Conservation (phyloP, 768 basidiomycete species). For the Lactarius pseudohatsudake region DNA sequence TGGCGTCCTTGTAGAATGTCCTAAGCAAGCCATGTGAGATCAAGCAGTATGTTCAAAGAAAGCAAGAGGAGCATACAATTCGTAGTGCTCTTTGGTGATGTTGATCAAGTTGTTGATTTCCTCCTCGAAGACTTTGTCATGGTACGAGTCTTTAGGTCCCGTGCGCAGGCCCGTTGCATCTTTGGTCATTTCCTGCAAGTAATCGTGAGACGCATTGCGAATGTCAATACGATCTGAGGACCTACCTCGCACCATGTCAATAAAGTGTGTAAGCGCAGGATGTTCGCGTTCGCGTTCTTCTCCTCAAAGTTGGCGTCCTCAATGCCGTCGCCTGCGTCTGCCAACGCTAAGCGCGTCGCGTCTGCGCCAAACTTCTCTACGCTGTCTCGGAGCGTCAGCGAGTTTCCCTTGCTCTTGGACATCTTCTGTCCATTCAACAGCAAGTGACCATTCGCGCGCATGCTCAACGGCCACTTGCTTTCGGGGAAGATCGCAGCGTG, state of each 20-base stretch:
- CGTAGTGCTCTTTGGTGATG: slow-evolving; percentile 77
- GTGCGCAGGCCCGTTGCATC: slow-evolving; percentile 69
- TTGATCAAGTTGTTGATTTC: slow-evolving; percentile 88
- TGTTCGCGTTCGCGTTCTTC: slow-evolving; percentile 95
- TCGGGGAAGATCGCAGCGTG: slow-evolving; percentile 93
- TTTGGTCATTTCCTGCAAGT: slow-evolving; percentile 70
- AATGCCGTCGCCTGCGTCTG: slow-evolving; percentile 95
- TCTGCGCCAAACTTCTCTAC: slow-evolving; percentile 97
- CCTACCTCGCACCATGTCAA: slow-evolving; percentile 88
- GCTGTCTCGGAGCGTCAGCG: slow-evolving; percentile 83
- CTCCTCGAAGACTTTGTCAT: slow-evolving; percentile 88
- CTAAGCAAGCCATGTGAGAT: slow-evolving; percentile 41
- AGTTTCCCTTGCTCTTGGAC: slow-evolving; percentile 97
- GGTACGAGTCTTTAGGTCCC: slow-evolving; percentile 68
- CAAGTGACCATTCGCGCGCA: slow-evolving; percentile 95
- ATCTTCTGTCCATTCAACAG: slow-evolving; percentile 99
- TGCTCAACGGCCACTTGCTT: slow-evolving; percentile 86
- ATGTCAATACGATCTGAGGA: slow-evolving; percentile 10
- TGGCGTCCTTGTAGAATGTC: slow-evolving; percentile 91
- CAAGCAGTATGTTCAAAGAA: background rate
- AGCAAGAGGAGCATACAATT: slow-evolving; percentile 54
- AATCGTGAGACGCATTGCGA: background rate
- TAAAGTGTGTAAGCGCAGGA: slow-evolving; percentile 88
- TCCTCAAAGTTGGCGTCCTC: slow-evolving; percentile 99
- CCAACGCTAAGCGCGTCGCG: slow-evolving; percentile 86